Conservation (phyloP, 106 monocot genomes). For the Apostasia shenzhenica region DNA sequence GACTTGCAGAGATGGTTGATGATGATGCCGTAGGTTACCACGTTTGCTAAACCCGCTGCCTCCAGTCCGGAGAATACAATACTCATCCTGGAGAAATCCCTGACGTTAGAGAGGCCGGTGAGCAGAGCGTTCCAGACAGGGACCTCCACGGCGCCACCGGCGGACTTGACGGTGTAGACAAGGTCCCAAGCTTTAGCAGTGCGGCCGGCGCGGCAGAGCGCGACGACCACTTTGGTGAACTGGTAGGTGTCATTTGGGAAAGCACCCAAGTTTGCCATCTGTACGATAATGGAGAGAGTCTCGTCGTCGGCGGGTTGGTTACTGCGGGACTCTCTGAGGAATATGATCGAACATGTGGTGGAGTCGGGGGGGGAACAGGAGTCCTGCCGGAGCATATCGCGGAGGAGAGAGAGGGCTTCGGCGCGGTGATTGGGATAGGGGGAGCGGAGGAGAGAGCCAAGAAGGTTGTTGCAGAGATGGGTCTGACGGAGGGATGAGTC, state of each 20-base stretch:
- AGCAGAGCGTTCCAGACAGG: slow-evolving; percentile 49
- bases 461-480: slow-evolving; percentile 11
- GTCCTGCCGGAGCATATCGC: slow-evolving; percentile 2
- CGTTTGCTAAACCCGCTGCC: slow-evolving; percentile 18
- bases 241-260: slow-evolving; percentile 24
- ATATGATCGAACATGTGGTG: slow-evolving; percentile 23
- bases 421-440: slow-evolving; percentile 16
- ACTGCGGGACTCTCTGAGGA: slow-evolving; percentile 11
- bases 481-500: slow-evolving; percentile 14
- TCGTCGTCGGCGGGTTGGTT: slow-evolving; percentile 7
- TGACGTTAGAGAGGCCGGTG: slow-evolving; percentile 35
- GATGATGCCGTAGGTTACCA: slow-evolving; percentile 44
- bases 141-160: slow-evolving; percentile 32
- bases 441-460: slow-evolving; percentile 20
- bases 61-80: slow-evolving; percentile 51
- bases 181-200: slow-evolving; percentile 31
- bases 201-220: slow-evolving; percentile 25
- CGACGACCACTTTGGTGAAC: slow-evolving; percentile 28
- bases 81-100: slow-evolving; percentile 46
- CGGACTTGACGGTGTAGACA: slow-evolving; percentile 35
- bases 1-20: slow-evolving; percentile 62
- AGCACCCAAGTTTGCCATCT: slow-evolving; percentile 14
- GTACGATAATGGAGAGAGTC: slow-evolving; percentile 11
- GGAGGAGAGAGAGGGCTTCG: slow-evolving; percentile 23
- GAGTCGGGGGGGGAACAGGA: slow-evolving; percentile 15